A percentile compares a stretch with the other conserved stretches of the same genome.
These are phyloP conservation scores for Phialophora verrucosa DNA, from an alignment of 2,329 filamentous ascomycete genomes.

Conservation along the genomic window DNA sequence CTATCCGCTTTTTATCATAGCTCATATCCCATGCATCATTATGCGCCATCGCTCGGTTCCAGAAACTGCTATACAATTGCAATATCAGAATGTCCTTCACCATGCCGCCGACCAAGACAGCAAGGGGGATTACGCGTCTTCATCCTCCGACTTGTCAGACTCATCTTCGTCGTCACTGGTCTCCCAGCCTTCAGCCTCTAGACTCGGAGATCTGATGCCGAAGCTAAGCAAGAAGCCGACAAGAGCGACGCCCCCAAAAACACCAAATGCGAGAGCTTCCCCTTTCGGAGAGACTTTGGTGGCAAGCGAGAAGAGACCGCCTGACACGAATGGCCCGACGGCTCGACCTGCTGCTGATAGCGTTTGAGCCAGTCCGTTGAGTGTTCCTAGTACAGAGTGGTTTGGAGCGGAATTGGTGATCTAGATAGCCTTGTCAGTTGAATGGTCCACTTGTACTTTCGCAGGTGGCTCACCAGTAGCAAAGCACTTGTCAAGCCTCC, in stretches of 20 bases:
- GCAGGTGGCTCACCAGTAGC: slow-evolving; percentile 68
- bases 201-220: slow-evolving; percentile 69
- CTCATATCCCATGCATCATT: slow-evolving; percentile 17
- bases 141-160: slow-evolving; percentile 54
- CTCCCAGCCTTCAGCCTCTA: slow-evolving; percentile 64
- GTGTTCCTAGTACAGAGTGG: slow-evolving; percentile 80
- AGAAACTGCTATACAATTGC: slow-evolving; percentile 21
- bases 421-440: slow-evolving; percentile 50
- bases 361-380: slow-evolving; percentile 93
- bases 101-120: not conserved
- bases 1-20: not conserved
- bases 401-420: slow-evolving; percentile 94
- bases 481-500: slow-evolving; percentile 89
- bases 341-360: slow-evolving; percentile 89
- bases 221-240: slow-evolving; percentile 80
- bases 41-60: slow-evolving; percentile 18
- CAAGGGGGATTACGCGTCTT: slow-evolving; percentile 42
- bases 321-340: slow-evolving; percentile 85
- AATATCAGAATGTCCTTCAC: not conserved
- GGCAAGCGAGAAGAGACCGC: slow-evolving; percentile 81
- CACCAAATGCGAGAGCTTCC: slow-evolving; percentile 81
- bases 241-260: slow-evolving; percentile 83
- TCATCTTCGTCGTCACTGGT: slow-evolving; percentile 17
- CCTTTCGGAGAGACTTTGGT: slow-evolving; percentile 77
- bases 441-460: not conserved